A percentile compares a stretch with the other conserved stretches of the same genome.
phyloP scores from a whole-genome alignment of 73 alveolate genomes.

The Paramecium biaurelia region DNA sequence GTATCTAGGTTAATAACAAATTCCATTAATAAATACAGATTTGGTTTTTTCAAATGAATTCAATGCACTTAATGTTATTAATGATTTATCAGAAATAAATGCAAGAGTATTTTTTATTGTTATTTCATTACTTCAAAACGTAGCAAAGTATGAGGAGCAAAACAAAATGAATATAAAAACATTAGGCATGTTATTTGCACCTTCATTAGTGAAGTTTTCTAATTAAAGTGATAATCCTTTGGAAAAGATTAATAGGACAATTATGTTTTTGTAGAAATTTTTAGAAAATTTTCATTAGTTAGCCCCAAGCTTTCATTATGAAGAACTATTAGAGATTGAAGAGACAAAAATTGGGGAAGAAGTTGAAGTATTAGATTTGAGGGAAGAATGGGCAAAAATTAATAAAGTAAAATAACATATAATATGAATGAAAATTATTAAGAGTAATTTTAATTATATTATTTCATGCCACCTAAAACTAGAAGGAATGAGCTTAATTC shows the following conservation, averaged over 20 bases:
- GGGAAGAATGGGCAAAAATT: background rate
- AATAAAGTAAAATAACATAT: background rate
- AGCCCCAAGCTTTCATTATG: background rate
- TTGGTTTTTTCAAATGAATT: background rate
- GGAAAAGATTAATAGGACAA: background rate
- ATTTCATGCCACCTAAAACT: slow-evolving; percentile 12
- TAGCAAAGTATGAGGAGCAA: background rate
- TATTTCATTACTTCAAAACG: background rate
- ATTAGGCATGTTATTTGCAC: background rate
- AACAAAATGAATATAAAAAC: background rate
- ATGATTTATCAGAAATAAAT: background rate
- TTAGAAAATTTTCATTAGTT: background rate
- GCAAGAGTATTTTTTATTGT: background rate
- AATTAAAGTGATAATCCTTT: background rate
- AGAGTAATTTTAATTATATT: background rate
- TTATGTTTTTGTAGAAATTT: background rate
- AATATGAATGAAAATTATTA: background rate
- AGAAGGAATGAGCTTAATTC: background rate
- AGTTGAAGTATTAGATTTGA: background rate
- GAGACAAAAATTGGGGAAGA: background rate
- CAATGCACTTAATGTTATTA: background rate
- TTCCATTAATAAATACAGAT: background rate
- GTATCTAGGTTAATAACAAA: background rate
- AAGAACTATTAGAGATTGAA: background rate
- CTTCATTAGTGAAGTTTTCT: background rate